Evolutionary conservation across 441 rosid genomes (phyloP).

Genomic region (Eutrema salsugineum): DNA sequence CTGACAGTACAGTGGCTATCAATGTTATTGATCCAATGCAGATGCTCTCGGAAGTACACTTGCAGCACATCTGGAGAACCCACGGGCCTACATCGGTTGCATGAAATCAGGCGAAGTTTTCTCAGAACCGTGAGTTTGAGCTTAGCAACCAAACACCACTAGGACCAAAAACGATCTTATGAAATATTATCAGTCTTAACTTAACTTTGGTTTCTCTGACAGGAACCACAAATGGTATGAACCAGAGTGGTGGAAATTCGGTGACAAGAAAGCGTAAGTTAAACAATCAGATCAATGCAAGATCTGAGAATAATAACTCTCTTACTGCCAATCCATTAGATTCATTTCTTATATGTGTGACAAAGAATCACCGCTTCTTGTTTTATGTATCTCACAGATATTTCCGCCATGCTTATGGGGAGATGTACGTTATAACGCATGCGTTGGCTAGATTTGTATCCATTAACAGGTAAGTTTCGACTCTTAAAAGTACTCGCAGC

Average conservation of each 20-base stretch:
- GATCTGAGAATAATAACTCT: neutral
- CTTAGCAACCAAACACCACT: neutral
- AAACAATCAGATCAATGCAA: neutral
- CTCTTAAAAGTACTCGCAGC: neutral
- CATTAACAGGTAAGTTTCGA: constrained; percentile 65
- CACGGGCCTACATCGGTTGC: constrained; percentile 91
- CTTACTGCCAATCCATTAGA: neutral
- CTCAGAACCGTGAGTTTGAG: constrained; percentile 76
- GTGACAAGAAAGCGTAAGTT: constrained; percentile 90
- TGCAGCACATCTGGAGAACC: constrained; percentile 64
- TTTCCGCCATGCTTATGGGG: constrained; percentile 94
- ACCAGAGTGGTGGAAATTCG: constrained; percentile 99
- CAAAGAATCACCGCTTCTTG: neutral
- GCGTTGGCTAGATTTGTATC: constrained; percentile 82
- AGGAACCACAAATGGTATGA: constrained; percentile 94
- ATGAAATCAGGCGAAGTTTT: constrained; percentile 98
- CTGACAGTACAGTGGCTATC: neutral
- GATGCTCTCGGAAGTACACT: constrained; percentile 83
- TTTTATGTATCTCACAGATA: constrained; percentile 50
- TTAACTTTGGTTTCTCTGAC: constrained; percentile 25
- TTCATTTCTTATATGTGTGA: neutral
- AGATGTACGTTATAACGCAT: constrained; percentile 72
- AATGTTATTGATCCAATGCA: constrained; percentile 29
- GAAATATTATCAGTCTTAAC: constrained; percentile 3
- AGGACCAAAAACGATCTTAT: neutral